Percentiles rank a stretch among this genome's conserved stretches.
Conservation (phyloP, 371 early-diverging fungal species). For the Gilbertella persicaria region DNA sequence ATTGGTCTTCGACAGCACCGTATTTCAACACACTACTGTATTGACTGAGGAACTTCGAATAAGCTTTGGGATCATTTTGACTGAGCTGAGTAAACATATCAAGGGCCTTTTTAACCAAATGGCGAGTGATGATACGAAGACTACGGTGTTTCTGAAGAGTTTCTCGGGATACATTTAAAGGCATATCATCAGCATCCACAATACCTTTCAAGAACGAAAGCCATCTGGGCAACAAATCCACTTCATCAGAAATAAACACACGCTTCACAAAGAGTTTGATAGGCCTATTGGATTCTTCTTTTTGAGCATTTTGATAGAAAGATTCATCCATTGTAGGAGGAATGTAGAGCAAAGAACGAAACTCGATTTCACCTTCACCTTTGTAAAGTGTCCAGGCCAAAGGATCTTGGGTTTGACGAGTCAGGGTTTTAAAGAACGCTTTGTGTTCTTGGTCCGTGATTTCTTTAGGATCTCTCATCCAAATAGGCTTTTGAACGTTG, state of each 20-base stretch:
- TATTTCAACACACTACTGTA: constrained; percentile 78
- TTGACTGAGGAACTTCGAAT: constrained; percentile 70
- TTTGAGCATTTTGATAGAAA: constrained; percentile 63
- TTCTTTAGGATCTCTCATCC: constrained; percentile 84
- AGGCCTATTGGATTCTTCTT: constrained; percentile 73
- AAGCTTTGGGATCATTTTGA: constrained; percentile 75
- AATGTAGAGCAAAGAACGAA: constrained; percentile 84
- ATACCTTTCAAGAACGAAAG: constrained; percentile 78
- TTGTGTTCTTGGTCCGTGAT: constrained; percentile 80
- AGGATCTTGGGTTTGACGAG: constrained; percentile 66
- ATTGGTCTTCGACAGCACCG: constrained; percentile 80
- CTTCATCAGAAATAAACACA: constrained; percentile 95
- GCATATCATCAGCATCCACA: constrained; percentile 92
- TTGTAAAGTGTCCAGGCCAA: constrained; percentile 76
- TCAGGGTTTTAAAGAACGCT: constrained; percentile 82
- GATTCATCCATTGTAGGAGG: constrained; percentile 72
- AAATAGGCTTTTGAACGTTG: constrained; percentile 89
- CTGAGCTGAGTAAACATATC: constrained; percentile 80
- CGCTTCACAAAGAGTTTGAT: constrained; percentile 92
- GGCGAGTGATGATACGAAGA: constrained; percentile 82
- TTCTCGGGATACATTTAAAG: constrained; percentile 96
- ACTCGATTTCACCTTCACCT: constrained; percentile 90
- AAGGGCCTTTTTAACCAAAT: constrained; percentile 82
- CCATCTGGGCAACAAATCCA: constrained; percentile 77
- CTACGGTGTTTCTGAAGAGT: constrained; percentile 86